Conservation (phyloP, 805 yeast genomes). For the Metschnikowia gelsemii region DNA sequence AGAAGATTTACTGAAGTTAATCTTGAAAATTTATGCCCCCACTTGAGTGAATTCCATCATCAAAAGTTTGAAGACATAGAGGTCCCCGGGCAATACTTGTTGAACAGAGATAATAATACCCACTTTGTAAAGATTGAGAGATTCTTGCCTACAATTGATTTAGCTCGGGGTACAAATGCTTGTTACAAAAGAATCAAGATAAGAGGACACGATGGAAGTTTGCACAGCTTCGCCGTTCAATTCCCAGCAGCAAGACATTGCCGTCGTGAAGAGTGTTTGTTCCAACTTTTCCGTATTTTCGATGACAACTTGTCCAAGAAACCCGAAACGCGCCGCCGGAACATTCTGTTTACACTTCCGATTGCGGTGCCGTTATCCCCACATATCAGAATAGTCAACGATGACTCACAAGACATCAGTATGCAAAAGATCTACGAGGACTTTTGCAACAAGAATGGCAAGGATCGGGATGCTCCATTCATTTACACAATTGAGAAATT, state of each 20-base stretch:
- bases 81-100: conserved; percentile 92
- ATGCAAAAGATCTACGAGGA: conserved; percentile 86
- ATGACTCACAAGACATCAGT: conserved; percentile 71
- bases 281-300: conserved; percentile 87
- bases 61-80: conserved; percentile 97
- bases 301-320: conserved; percentile 76
- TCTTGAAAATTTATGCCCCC: conserved; percentile 89
- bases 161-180: conserved; percentile 85
- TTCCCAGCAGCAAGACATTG: conserved; percentile 97
- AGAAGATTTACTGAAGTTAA: conserved; percentile 77
- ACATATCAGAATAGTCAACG: conserved; percentile 85
- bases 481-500: conserved; percentile 81
- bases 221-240: conserved; percentile 93
- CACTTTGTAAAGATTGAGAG: conserved; percentile 93
- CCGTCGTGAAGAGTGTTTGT: conserved; percentile 91
- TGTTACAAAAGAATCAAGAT: conserved; percentile 87
- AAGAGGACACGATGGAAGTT: conserved; percentile 89
- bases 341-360: conserved; percentile 83
- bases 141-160: conserved; percentile 83
- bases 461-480: conserved; percentile 85
- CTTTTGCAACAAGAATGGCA: conserved; percentile 69
- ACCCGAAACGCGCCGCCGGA: conserved; percentile 85
- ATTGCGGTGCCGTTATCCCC: conserved; percentile 93
- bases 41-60: conserved; percentile 94
- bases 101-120: conserved; percentile 82